Evolutionary conservation across 805 yeast genomes (phyloP), one percentile per base, ranked within the genome.

Genomic region (Candida pini): DNA sequence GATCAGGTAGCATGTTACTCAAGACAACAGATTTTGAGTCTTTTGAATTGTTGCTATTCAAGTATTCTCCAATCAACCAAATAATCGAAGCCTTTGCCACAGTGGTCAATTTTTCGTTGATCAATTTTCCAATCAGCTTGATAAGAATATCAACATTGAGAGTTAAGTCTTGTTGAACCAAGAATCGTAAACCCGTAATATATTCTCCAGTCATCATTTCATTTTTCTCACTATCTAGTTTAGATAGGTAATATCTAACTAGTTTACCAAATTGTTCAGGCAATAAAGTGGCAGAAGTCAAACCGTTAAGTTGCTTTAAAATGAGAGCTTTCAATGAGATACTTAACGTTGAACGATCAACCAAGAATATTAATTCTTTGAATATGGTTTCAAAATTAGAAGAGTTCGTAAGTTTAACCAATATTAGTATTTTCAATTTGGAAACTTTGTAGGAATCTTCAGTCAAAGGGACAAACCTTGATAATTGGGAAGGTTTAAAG

Each of bases 21-120:
- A 45, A 25, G 1, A 37, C 27, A 6, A 40, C 22, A 38, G 42
- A 18, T 33, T 44, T 54, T 38, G 15, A 24, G 17, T 40, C 43
- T 6, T 33, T 19, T 23, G 38, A 41, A 9, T 33, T 36, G 28
- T 25, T 22, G 24, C 25, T 26, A 26, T 40, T 51, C 0, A 80
- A 68, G 52, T 79, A 81, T 51, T 92, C 97, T 4, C 97, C 96
- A 34, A 90, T 71, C 8, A 90, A 67, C 97, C 97, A 92, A 6
- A 90, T 69, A 9, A 89, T 78, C 30, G 90, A 82, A 1, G 95
- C 87, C 44, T 78, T 75, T 0, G 97, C 94, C 13, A 47, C 39
- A 14, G 52, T 32, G 8, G 49, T 40, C 17, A 48, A 39, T 10
- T 32, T 35, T 14, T 35, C 45, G 26, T 27, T 45, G 22, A 53